Evolutionary conservation across 192 early-diverging fungal genomes (phyloP), one percentile per base, ranked within the genome.

Genomic region (Coemansia sp.): DNA sequence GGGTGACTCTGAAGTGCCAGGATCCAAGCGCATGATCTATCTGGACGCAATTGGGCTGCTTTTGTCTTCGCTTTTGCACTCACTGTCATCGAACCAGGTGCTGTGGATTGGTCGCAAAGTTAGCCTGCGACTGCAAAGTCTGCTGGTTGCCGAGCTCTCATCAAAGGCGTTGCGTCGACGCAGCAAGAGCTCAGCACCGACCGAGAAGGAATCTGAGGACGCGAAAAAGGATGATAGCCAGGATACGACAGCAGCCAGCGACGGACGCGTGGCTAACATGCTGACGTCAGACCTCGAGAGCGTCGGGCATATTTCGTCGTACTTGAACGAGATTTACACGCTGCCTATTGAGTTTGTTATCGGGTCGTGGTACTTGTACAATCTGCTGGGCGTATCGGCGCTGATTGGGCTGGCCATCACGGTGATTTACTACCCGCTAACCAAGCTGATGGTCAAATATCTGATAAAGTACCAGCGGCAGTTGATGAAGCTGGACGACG

Each of bases 331-430:
- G 19, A 64, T 90, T 12, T 88, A 89, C 59, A 77, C 72, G n/a
- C 82, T 81, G 52, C 91, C 91, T 6, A 67, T 91, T 19, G 84
- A 86, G 52, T 82, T 92, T 43, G 26, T 85, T 18, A 69, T 93
- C 14, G 89, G 87, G n/a, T 70, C 91, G 9, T 72, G 76, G 67
- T 85, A 84, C 61, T 77, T 98, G 50, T 88, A 93, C 63, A 70
- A 66, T 50, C 74, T 98, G 32, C 78, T 98, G 52, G 96, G 96
- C 18, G 74, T 83, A 16, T 84, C 94, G 9, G 93, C 93, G 18
- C 54, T 96, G n/a, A 86, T 89, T 43, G 94, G 93, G 11, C 80
- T 96, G 10, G 66, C 74, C 0, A 76, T 88, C 32, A 88, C 93
- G 24, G 64, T 89, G 3, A 35, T 88, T 11, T 81, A 84, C 47